These are phyloP conservation scores for Auricularia sp. DNA, from an alignment of 768 basidiomycete genomes.

Conservation along the genomic window DNA sequence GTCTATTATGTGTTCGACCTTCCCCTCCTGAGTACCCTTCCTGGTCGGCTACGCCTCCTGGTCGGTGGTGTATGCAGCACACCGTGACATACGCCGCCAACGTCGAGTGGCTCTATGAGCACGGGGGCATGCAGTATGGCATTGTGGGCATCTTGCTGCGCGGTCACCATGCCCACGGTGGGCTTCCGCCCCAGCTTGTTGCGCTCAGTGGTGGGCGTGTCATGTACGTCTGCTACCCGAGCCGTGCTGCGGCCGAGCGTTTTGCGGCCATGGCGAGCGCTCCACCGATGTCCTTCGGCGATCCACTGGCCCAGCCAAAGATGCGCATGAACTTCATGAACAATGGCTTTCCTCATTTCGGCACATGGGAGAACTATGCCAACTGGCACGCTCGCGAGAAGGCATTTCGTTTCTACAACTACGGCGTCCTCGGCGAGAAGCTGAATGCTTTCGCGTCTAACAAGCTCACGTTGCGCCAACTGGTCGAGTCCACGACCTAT, in stretches of 20 bases:
- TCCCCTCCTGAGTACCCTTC: too few species aligned
- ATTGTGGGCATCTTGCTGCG: neutral
- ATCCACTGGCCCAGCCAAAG: neutral
- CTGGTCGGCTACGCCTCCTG: too few species aligned
- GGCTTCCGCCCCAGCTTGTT: neutral
- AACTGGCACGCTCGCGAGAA: neutral
- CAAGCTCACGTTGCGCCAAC: neutral
- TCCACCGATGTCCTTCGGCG: neutral
- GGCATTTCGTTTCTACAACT: neutral
- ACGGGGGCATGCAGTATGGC: neutral
- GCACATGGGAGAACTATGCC: neutral
- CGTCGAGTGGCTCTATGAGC: neutral
- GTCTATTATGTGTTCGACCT: too few species aligned
- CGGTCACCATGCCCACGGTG: neutral
- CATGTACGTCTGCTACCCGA: neutral
- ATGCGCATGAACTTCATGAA: neutral
- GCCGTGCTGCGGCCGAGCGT: neutral
- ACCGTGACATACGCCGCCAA: too few species aligned
- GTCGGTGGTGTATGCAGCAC: too few species aligned
- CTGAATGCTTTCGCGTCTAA: neutral
- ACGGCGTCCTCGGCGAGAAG: neutral
- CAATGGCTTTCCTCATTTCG: neutral
- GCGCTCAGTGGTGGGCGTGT: neutral
- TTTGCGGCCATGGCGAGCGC: neutral
- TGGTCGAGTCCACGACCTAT: neutral